Conservation (phyloP, 805 yeast species). For the Ogataea populi-albae region DNA sequence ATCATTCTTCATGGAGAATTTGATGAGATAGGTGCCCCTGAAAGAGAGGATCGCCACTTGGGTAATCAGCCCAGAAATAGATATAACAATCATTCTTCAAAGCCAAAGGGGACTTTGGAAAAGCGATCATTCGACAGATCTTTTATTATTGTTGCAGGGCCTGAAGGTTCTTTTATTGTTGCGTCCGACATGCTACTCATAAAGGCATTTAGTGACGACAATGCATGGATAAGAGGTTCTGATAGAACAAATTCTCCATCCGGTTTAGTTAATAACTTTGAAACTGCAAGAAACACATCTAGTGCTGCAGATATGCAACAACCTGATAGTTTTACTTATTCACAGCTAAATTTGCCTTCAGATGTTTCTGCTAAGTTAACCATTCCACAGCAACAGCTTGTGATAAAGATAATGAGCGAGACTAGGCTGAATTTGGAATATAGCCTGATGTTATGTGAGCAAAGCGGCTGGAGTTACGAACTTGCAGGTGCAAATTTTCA, state of each 20-base stretch:
- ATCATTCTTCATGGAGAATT: constrained; percentile 82
- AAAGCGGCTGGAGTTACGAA: constrained; percentile 79
- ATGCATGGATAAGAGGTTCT: constrained; percentile 50
- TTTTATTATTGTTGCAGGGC: constrained; percentile 69
- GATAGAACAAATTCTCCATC: constrained; percentile 15
- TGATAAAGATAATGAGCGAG: constrained; percentile 61
- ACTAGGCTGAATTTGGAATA: constrained; percentile 79
- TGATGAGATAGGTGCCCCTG: constrained; percentile 64
- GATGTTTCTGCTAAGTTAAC: constrained; percentile 51
- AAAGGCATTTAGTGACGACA: constrained; percentile 53
- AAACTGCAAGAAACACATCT: too few relatives aligned
- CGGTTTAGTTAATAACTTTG: not conserved
- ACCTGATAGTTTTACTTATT: too few relatives aligned
- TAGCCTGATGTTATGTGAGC: constrained; percentile 80
- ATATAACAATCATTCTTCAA: constrained; percentile 12
- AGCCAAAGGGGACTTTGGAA: constrained; percentile 36
- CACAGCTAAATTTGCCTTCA: constrained; percentile 41
- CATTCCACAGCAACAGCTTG: constrained; percentile 58
- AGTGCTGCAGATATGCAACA: not conserved
- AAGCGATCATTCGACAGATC: constrained; percentile 84
- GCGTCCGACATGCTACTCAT: constrained; percentile 81
- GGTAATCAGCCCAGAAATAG: constrained; percentile 10
- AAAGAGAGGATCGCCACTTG: constrained; percentile 13
- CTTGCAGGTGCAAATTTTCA: constrained; percentile 69
- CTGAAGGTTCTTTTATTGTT: constrained; percentile 67